Conservation (phyloP, 345 rosid species). For the Eutrema heterophyllum region DNA sequence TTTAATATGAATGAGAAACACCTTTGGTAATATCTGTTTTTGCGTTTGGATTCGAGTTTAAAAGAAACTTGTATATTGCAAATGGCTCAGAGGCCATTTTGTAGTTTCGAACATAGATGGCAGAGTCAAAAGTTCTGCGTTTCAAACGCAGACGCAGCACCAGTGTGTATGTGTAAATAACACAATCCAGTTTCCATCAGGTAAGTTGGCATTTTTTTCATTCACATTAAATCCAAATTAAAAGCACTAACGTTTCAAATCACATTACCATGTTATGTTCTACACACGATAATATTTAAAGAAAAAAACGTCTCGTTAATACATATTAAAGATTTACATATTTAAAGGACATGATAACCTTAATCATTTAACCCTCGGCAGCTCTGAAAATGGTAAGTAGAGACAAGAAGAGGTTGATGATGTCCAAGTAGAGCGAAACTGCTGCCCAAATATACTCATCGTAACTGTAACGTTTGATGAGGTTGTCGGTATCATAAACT, state of each 20-base stretch:
- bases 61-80: neutral
- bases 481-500: slow-evolving; percentile 78
- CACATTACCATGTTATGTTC: neutral
- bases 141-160: neutral
- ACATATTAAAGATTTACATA: neutral
- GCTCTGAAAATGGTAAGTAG: slow-evolving; percentile 73
- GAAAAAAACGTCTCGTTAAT: neutral
- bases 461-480: slow-evolving; percentile 70
- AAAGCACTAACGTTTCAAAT: neutral
- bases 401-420: slow-evolving; percentile 72
- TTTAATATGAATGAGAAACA: slow-evolving; percentile 6
- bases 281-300: neutral
- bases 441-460: slow-evolving; percentile 94
- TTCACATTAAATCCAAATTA: neutral
- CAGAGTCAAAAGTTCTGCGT: neutral
- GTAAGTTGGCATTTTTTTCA: neutral
- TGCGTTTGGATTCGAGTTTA: neutral
- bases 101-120: neutral
- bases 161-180: neutral
- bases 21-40: neutral
- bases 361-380: slow-evolving; percentile 33
- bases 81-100: neutral
- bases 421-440: slow-evolving; percentile 65
- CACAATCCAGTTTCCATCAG: neutral
- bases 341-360: neutral